A percentile compares a stretch with the other conserved stretches of the same genome.
Evolutionary conservation across 1,139 yeast genomes (phyloP).

Genomic region (Geotrichum cucujoidarum): DNA sequence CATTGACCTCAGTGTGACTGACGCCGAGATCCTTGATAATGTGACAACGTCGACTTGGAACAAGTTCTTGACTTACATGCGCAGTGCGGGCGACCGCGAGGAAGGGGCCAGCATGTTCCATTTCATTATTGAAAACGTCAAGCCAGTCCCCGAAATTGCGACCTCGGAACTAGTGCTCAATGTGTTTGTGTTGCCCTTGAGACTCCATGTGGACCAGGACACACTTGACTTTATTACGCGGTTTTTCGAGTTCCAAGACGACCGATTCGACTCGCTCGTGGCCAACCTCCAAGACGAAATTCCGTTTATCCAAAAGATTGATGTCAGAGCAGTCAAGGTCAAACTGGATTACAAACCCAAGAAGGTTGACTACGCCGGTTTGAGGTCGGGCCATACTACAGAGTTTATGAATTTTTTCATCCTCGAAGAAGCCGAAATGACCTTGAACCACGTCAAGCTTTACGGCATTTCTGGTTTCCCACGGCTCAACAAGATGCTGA

Average conservation of each 20-base stretch:
- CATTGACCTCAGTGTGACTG: slow-evolving; percentile 44
- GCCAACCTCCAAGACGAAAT: slow-evolving; percentile 49
- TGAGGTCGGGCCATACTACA: slow-evolving; percentile 77
- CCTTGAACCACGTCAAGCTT: slow-evolving; percentile 54
- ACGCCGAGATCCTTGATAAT: slow-evolving; percentile 65
- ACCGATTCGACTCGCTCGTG: slow-evolving; percentile 52
- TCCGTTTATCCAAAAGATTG: slow-evolving; percentile 63
- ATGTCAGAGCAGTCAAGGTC: slow-evolving; percentile 56
- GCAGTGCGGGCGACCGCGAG: slow-evolving; percentile 65
- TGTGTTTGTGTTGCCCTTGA: slow-evolving; percentile 60
- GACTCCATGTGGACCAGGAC: slow-evolving; percentile 89
- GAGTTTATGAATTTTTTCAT: slow-evolving; percentile 86
- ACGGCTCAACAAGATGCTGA: slow-evolving; percentile 51
- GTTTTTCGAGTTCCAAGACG: slow-evolving; percentile 75
- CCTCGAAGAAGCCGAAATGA: slow-evolving; percentile 76
- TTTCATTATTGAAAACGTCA: slow-evolving; percentile 51
- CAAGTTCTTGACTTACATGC: slow-evolving; percentile 68
- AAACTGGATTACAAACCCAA: slow-evolving; percentile 91
- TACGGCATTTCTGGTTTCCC: slow-evolving; percentile 77
- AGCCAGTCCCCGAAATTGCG: slow-evolving; percentile 61
- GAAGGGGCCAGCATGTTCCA: slow-evolving; percentile 62
- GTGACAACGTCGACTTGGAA: slow-evolving; percentile 90
- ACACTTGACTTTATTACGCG: slow-evolving; percentile 77
- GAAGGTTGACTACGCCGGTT: slow-evolving; percentile 74
- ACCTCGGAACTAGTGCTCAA: slow-evolving; percentile 64